Evolutionary conservation across 331 rosid genomes (phyloP), one percentile per base, ranked within the genome.

Genomic region (Stylosanthes scabra): DNA sequence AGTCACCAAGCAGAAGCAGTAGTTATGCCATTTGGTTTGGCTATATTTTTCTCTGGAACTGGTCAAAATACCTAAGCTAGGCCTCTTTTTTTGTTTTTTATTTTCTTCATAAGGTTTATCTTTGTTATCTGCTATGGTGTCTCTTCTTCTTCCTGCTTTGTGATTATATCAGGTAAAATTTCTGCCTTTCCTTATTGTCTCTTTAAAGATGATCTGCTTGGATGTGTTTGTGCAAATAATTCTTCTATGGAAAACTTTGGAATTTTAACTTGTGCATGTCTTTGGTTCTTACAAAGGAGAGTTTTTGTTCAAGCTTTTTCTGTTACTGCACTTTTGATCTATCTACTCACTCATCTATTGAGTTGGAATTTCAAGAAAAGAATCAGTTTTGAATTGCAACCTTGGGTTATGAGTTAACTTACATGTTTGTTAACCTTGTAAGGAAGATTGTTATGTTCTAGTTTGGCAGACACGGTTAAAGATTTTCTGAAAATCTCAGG

Each of bases 121-220:
- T 68, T 77, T 76, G 67, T 75, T 82, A 68, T 83, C 72, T 79
- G 61, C 60, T 60, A 41, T 64, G 51, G n/a, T 73, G 66, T 44
- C 28, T 45, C 51, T 69, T 49, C 68, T 67, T 51, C 72, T 60
- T 55, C 70, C 49, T 80, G 56, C 46, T 63, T 55, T 70, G 76
- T 72, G 73, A 72, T 13, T 72, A 13, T 66, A 66, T 72, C 83
- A 88, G 87, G 85, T 78, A 74, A 63, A 6, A 41, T 31, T 76
- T 11, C 0, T 29, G 61, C 42, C 12, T 72, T 11, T 8, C 37
- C 11, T 66, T 9, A 60, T 45, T 62, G 29, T 51, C 37, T 42
- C 58, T 55, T 51, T 1, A 45, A 49, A 12, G 3, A 76, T 57
- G 46, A 62, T 41, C 12, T 74, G 67, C 45, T 52, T 59, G 4